Conservation (phyloP, 257 asterid species). For the Paraleonurus japonicus region DNA sequence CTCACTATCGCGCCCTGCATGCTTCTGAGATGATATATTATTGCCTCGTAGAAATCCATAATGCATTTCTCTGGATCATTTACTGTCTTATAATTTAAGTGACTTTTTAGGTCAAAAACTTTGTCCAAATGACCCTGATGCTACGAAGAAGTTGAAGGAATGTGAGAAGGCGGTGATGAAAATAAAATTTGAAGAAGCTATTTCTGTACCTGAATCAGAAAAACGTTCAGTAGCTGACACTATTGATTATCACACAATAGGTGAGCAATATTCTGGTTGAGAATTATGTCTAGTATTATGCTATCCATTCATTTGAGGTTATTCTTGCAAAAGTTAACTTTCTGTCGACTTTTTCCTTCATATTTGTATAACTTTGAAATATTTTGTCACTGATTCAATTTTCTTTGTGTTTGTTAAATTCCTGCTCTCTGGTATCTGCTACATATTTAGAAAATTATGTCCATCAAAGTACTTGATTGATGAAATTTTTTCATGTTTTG, state of each 20-base stretch:
- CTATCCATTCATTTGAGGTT: not conserved
- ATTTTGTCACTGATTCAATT: not conserved
- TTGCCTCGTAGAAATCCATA: not conserved
- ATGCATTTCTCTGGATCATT: not conserved
- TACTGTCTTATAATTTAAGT: not conserved
- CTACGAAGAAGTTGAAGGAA: conserved; percentile 87
- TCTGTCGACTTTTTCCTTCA: not conserved
- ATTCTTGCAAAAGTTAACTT: conserved; percentile 16
- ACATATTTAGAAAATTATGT: conserved; percentile 3
- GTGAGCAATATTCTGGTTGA: conserved; percentile 43
- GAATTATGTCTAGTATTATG: not conserved
- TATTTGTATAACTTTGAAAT: conserved; percentile 9
- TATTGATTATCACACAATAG: conserved; percentile 80
- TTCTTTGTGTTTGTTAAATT: conserved; percentile 3
- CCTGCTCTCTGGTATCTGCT: conserved; percentile 1
- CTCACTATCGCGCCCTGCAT: not conserved
- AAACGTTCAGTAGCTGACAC: conserved; percentile 74
- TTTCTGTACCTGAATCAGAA: conserved; percentile 69
- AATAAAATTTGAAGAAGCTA: conserved; percentile 96
- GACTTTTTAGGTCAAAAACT: conserved; percentile 66
- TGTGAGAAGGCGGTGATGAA: conserved; percentile 97
- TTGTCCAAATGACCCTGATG: conserved; percentile 94
- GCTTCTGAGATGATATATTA: conserved; percentile 1
- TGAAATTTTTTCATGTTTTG: conserved; percentile 15
- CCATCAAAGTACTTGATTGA: conserved; percentile 8